Conservation (phyloP, 2,329 filamentous ascomycete species). For the Exophiala bonariae region DNA sequence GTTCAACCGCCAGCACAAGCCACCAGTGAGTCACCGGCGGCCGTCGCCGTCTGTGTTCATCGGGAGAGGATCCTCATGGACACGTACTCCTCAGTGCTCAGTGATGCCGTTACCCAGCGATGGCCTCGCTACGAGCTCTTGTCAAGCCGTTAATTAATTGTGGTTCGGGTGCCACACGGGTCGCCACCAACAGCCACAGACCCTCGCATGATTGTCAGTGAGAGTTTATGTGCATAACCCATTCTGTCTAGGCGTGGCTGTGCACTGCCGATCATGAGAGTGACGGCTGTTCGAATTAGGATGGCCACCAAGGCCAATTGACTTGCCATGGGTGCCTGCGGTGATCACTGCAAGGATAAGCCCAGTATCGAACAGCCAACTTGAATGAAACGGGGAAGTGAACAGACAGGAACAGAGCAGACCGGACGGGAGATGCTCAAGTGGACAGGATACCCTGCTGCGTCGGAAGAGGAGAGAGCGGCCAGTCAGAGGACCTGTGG, state of each 20-base stretch:
- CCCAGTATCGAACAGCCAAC: not conserved
- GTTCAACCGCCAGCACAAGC: not conserved
- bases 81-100: slow-evolving; percentile 1
- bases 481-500: too few species aligned
- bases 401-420: too few species aligned
- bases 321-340: not conserved
- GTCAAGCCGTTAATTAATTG: not conserved
- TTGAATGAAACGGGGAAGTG: not conserved
- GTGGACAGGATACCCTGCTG: too few species aligned
- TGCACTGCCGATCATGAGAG: not conserved
- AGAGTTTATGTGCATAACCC: not conserved
- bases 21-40: not conserved
- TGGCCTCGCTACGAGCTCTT: not conserved
- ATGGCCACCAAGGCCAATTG: not conserved
- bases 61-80: slow-evolving; percentile 1
- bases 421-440: too few species aligned
- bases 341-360: not conserved
- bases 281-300: not conserved
- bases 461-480: too few species aligned
- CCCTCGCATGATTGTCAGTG: not conserved
- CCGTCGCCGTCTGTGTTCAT: not conserved
- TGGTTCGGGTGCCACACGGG: not conserved
- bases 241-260: not conserved
- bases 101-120: not conserved
- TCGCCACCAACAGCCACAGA: slow-evolving; percentile 1